Conservation (phyloP, 2,329 filamentous ascomycete species). For the Lomentospora prolificans region DNA sequence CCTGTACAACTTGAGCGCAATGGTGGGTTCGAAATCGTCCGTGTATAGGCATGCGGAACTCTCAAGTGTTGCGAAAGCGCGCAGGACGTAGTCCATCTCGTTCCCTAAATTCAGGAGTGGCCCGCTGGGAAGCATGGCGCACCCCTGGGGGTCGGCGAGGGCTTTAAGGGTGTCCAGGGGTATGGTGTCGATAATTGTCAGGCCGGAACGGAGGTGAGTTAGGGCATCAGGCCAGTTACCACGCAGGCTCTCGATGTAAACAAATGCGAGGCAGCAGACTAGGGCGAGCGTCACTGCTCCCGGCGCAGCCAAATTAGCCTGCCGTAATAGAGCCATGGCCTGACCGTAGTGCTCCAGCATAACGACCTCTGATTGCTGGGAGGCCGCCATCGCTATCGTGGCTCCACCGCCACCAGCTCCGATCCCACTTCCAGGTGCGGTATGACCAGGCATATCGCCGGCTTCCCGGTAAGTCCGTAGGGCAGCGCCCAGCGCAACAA, state of each 20-base stretch:
- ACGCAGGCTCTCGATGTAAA: constrained; percentile 21
- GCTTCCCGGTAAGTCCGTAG: constrained; percentile 17
- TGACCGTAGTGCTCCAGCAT: constrained; percentile 28
- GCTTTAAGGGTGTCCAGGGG: constrained; percentile 14
- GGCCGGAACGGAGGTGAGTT: constrained; percentile 20
- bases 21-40: constrained; percentile 13
- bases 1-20: constrained; percentile 1
- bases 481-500: constrained; percentile 24
- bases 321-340: constrained; percentile 23
- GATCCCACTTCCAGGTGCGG: constrained; percentile 11
- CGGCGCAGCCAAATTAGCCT: constrained; percentile 6
- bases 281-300: constrained; percentile 17
- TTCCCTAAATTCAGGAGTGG: background rate
- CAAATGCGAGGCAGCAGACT: constrained; percentile 22
- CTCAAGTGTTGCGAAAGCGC: constrained; percentile 16
- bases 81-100: constrained; percentile 15
- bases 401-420: constrained; percentile 16
- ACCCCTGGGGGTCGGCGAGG: constrained; percentile 3
- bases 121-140: background rate
- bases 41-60: constrained; percentile 14
- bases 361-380: constrained; percentile 19
- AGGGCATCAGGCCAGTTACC: constrained; percentile 17
- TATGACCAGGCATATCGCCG: no score
- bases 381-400: background rate
- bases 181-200: constrained; percentile 20